Conservation (phyloP, 192 early-diverging fungal genomes). For the Rhizophlyctis rosea region DNA sequence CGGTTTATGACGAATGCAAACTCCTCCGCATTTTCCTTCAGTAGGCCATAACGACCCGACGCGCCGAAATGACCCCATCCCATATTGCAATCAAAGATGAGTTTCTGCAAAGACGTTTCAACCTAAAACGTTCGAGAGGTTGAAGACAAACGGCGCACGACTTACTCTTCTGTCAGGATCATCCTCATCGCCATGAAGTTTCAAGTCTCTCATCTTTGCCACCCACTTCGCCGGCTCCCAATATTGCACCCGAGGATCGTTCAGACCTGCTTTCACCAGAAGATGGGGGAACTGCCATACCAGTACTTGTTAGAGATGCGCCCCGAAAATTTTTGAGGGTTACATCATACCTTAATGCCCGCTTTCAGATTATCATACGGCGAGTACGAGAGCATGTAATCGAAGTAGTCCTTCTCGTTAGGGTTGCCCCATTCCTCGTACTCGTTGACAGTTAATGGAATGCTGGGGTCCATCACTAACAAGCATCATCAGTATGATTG, state of each 20-base stretch:
- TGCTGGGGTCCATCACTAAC: slow-evolving; percentile 40
- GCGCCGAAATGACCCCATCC: slow-evolving; percentile 45
- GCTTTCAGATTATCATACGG: slow-evolving; percentile 48
- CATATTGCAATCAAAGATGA: slow-evolving; percentile 49
- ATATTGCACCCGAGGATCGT: slow-evolving; percentile 81
- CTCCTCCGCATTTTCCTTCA: slow-evolving; percentile 41
- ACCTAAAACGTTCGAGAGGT: not conserved
- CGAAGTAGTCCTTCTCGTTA: slow-evolving; percentile 46
- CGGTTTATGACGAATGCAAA: slow-evolving; percentile 41
- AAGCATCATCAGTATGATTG: not conserved
- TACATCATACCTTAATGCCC: slow-evolving; percentile 9
- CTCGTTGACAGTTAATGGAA: slow-evolving; percentile 46
- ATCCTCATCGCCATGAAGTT: slow-evolving; percentile 12
- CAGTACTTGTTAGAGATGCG: too few relatives aligned
- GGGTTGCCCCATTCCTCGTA: slow-evolving; percentile 58
- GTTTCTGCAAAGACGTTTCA: slow-evolving; percentile 1
- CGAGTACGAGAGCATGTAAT: slow-evolving; percentile 49
- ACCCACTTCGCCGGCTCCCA: slow-evolving; percentile 92
- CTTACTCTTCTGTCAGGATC: slow-evolving; percentile 11
- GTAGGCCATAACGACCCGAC: slow-evolving; percentile 44
- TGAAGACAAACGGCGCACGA: not conserved
- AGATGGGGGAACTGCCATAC: slow-evolving; percentile 43
- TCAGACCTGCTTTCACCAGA: slow-evolving; percentile 69
- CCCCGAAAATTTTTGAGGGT: not conserved
- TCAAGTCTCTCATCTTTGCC: slow-evolving; percentile 62